phyloP scores from a whole-genome alignment of 345 rosid species.

The Euphorbia peplus region DNA sequence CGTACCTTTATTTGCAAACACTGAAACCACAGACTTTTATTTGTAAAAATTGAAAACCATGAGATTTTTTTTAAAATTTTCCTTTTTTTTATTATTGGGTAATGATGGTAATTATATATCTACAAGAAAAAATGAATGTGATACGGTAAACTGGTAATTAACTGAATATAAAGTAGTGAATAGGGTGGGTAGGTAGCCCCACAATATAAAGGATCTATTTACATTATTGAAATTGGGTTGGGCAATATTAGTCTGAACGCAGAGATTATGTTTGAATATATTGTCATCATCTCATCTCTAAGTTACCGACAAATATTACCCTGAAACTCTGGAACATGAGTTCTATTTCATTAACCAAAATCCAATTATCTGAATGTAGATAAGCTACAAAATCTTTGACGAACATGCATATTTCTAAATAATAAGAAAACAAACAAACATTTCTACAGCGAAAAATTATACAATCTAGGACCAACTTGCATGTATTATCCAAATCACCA shows the following conservation, averaged over 20 bases:
- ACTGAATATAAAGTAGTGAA: background rate
- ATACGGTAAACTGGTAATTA: too few species aligned
- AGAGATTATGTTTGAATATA: slow-evolving; percentile 21
- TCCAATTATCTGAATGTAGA: background rate
- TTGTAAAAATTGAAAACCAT: too few species aligned
- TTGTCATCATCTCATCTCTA: slow-evolving; percentile 14
- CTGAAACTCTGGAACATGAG: background rate
- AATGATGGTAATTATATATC: too few species aligned
- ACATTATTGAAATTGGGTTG: slow-evolving; percentile 28
- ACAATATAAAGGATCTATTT: slow-evolving; percentile 20
- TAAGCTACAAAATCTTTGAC: background rate
- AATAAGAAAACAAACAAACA: slow-evolving; percentile 5
- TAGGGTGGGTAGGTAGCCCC: background rate
- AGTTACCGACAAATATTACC: slow-evolving; percentile 7
- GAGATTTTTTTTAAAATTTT: too few species aligned
- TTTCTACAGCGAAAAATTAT: slow-evolving; percentile 5
- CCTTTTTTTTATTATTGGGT: too few species aligned
- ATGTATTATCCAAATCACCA: too few species aligned
- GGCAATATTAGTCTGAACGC: slow-evolving; percentile 26
- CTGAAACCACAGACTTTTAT: too few species aligned
- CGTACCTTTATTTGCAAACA: too few species aligned
- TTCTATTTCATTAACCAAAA: slow-evolving; percentile 5
- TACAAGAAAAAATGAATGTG: too few species aligned
- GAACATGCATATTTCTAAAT: background rate
- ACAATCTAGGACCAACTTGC: background rate